phyloP scores from a whole-genome alignment of 352 stramenopile genomes.

The Phytophthora gonapodyides region DNA sequence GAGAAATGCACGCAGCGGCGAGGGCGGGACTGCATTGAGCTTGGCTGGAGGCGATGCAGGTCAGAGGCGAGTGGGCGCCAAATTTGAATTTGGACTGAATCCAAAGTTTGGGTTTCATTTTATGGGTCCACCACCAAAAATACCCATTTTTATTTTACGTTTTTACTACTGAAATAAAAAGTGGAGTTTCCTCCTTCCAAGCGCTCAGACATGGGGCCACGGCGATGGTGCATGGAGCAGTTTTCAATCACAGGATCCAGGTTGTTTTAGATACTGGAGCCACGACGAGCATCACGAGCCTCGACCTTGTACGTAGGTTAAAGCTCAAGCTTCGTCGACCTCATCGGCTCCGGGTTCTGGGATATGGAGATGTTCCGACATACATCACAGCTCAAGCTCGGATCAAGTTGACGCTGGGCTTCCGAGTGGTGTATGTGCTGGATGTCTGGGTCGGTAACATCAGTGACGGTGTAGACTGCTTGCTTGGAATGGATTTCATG shows the following conservation, averaged over 20 bases:
- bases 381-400: slow-evolving; percentile 8
- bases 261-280: slow-evolving; percentile 28
- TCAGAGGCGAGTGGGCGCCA: neutral
- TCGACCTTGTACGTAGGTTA: slow-evolving; percentile 23
- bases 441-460: slow-evolving; percentile 32
- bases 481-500: slow-evolving; percentile 40
- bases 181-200: too few relatives aligned
- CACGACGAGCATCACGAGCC: slow-evolving; percentile 27
- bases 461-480: slow-evolving; percentile 24
- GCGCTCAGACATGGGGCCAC: too few relatives aligned
- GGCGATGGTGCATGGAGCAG: slow-evolving; percentile 13
- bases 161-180: too few relatives aligned
- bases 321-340: slow-evolving; percentile 10
- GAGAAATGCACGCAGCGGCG: slow-evolving; percentile 45
- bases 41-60: neutral
- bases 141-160: too few relatives aligned
- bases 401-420: slow-evolving; percentile 32
- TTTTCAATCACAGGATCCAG: slow-evolving; percentile 8
- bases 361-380: slow-evolving; percentile 17
- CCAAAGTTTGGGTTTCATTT: too few relatives aligned
- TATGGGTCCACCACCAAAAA: too few relatives aligned
- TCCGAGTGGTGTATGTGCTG: slow-evolving; percentile 18
- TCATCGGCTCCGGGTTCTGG: neutral
- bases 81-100: slow-evolving; percentile 1
- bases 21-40: too few relatives aligned